These are phyloP conservation scores for Colletotrichum graminicola DNA, from an alignment of 2,329 filamentous ascomycete genomes.

Conservation along the genomic window DNA sequence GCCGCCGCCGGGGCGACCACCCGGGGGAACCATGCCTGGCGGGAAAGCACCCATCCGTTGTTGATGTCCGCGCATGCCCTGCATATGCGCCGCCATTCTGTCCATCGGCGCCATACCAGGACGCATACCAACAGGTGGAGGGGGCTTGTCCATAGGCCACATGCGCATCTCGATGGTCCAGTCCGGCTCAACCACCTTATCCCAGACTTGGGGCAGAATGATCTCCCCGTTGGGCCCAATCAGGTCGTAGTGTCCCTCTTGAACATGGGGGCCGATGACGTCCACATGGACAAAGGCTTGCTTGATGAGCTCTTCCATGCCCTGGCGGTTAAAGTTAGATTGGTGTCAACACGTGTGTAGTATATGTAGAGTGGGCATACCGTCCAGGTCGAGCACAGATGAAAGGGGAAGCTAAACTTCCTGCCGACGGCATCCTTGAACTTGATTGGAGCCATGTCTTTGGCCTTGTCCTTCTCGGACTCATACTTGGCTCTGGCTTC, in stretches of 20 bases:
- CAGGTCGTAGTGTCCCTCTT: constrained; percentile 83
- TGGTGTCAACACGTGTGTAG: background rate
- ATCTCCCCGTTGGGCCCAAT: constrained; percentile 85
- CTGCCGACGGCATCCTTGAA: constrained; percentile 93
- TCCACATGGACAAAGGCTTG: constrained; percentile 87
- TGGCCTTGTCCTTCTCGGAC: constrained; percentile 61
- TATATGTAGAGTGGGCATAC: constrained; percentile 62
- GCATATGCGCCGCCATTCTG: constrained; percentile 12
- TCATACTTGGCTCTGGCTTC: constrained; percentile 64
- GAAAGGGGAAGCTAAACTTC: constrained; percentile 93
- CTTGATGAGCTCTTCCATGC: constrained; percentile 88
- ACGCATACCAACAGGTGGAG: constrained; percentile 9
- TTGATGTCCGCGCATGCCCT: constrained; percentile 4
- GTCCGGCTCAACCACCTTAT: constrained; percentile 83
- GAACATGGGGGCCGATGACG: constrained; percentile 79
- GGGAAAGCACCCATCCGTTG: constrained; percentile 14
- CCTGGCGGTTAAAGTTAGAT: constrained; percentile 61
- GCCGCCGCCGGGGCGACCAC: constrained; percentile 26
- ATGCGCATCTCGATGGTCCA: constrained; percentile 78
- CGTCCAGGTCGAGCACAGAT: constrained; percentile 85
- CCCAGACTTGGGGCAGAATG: constrained; percentile 85
- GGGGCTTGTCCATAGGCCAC: constrained; percentile 63
- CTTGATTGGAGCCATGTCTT: constrained; percentile 78
- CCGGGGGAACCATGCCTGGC: constrained; percentile 20
- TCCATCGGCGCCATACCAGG: constrained; percentile 17